These are phyloP conservation scores for Heterotrichella gracilis DNA, from an alignment of 352 stramenopile genomes.

Conservation along the genomic window DNA sequence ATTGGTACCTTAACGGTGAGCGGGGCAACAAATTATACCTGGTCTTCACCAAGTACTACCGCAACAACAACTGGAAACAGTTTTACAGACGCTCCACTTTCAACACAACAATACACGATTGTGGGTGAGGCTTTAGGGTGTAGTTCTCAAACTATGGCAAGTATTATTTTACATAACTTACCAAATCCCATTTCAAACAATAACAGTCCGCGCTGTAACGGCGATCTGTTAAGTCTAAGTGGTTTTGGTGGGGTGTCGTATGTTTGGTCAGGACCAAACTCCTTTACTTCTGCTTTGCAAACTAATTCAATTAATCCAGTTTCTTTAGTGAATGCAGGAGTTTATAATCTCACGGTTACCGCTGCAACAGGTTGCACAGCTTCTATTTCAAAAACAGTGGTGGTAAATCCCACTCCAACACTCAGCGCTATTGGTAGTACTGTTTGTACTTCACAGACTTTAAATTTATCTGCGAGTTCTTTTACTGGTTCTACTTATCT, in stretches of 20 bases:
- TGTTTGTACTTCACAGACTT: not conserved
- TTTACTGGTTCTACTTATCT: not conserved
- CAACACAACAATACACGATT: not conserved
- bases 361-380: not conserved
- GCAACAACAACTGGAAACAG: not conserved
- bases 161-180: not conserved
- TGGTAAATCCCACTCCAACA: not conserved
- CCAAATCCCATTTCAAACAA: not conserved
- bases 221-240: not conserved
- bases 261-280: not conserved
- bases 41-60: too few species aligned
- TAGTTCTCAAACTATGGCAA: not conserved
- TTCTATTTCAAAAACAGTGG: not conserved
- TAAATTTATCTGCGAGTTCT: not conserved
- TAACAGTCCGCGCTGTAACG: not conserved
- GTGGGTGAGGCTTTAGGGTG: not conserved
- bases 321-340: not conserved
- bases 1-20: not conserved
- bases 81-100: not conserved
- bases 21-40: not conserved
- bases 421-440: not conserved
- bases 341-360: not conserved
- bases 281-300: not conserved
- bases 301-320: not conserved
- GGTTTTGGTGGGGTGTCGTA: not conserved